These are phyloP conservation scores for Oryza meyeriana DNA, from an alignment of 176 grass and related monocot species.

Conservation along the genomic window DNA sequence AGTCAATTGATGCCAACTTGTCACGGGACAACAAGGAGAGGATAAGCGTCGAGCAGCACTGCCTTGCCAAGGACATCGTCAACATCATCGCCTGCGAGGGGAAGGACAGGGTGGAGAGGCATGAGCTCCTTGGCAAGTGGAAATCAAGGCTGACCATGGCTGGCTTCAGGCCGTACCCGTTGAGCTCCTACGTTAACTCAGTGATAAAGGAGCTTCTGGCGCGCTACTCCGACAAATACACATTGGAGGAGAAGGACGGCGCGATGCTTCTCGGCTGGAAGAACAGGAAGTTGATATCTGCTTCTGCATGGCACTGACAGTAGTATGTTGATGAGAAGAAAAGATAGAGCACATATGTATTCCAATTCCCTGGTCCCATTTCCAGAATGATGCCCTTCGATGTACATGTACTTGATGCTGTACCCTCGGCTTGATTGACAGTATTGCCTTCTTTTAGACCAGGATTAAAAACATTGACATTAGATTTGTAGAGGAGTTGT, in stretches of 20 bases:
- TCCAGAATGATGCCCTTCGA: neutral
- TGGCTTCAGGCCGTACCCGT: conserved; percentile 78
- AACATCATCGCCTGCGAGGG: conserved; percentile 96
- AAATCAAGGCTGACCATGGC: conserved; percentile 92
- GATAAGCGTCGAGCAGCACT: conserved; percentile 95
- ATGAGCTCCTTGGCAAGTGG: conserved; percentile 96
- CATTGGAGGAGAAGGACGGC: conserved; percentile 78
- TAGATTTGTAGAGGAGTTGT: conserved; percentile 54
- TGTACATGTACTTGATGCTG: conserved; percentile 52
- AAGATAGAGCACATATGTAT: conserved; percentile 7
- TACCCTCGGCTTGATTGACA: neutral
- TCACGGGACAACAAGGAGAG: conserved; percentile 69
- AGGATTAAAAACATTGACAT: conserved; percentile 42
- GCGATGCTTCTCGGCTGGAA: conserved; percentile 90
- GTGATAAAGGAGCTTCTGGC: conserved; percentile 87
- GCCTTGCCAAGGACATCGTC: conserved; percentile 91
- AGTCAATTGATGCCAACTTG: conserved; percentile 73
- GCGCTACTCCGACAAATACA: conserved; percentile 84
- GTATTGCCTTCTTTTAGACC: conserved; percentile 30
- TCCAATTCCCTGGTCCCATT: conserved; percentile 37
- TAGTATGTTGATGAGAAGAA: conserved; percentile 5
- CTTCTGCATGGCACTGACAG: conserved; percentile 86
- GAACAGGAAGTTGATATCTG: conserved; percentile 91
- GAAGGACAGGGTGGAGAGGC: conserved; percentile 81
- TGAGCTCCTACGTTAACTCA: conserved; percentile 85